Percentiles rank a stretch among this genome's conserved stretches.
These are phyloP conservation scores for Penicillium italicum DNA, from an alignment of 2,329 filamentous ascomycete genomes.

Conservation along the genomic window DNA sequence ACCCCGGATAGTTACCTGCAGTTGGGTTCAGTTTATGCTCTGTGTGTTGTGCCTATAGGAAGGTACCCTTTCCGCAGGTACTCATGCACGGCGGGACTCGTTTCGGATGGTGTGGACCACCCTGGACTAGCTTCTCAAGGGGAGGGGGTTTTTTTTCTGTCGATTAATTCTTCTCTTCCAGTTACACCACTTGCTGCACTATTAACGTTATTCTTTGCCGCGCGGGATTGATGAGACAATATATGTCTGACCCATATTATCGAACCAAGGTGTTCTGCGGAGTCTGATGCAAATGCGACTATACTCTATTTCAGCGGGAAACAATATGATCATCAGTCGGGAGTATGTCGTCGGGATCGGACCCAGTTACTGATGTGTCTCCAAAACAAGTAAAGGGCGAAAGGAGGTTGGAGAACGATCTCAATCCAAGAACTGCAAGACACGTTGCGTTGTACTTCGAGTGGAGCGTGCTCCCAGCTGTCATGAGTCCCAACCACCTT, in stretches of 20 bases:
- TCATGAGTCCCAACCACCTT: slow-evolving; percentile 8
- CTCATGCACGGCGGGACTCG: not conserved
- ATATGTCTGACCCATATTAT: slow-evolving; percentile 6
- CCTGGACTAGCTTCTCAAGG: not conserved
- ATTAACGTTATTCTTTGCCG: slow-evolving; percentile 13
- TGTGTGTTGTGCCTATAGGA: slow-evolving; percentile 2
- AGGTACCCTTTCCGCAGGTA: slow-evolving; percentile 5
- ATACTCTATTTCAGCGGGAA: slow-evolving; percentile 7
- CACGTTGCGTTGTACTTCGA: slow-evolving; percentile 2
- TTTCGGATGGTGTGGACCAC: slow-evolving; percentile 6
- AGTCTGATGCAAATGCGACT: slow-evolving; percentile 1
- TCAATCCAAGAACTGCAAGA: not conserved
- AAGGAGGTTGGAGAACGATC: not conserved
- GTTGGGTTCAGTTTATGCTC: slow-evolving; percentile 3
- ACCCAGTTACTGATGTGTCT: slow-evolving; percentile 1
- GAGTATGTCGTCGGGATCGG: not conserved
- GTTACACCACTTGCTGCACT: slow-evolving; percentile 3
- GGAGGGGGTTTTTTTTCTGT: not conserved
- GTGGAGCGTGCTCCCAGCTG: slow-evolving; percentile 10
- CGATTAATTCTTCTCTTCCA: not conserved
- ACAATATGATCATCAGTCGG: slow-evolving; percentile 4
- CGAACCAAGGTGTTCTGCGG: slow-evolving; percentile 7
- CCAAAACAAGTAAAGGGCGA: too few relatives aligned
- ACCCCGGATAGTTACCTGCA: slow-evolving; percentile 17
- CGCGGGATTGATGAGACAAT: slow-evolving; percentile 20